These are phyloP conservation scores for Boletus sp. DNA, from an alignment of 768 basidiomycete species.

Conservation along the genomic window DNA sequence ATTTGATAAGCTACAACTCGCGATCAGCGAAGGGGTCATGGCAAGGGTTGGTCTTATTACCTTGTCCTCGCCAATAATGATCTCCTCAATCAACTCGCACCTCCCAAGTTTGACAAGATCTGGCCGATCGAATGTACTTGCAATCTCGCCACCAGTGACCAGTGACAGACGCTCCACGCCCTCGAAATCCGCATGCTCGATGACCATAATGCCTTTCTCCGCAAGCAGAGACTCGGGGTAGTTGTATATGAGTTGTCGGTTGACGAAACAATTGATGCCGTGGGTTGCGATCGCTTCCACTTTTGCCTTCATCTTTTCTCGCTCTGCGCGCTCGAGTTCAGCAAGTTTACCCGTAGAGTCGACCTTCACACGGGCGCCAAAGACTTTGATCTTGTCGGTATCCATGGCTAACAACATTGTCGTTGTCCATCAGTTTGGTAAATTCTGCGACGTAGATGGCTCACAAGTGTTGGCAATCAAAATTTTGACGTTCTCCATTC, in stretches of 20 bases:
- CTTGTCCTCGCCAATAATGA: constrained; percentile 99
- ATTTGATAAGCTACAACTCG: constrained; percentile 85
- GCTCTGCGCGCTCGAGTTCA: constrained; percentile 95
- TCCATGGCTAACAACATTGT: constrained; percentile 76
- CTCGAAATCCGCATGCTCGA: constrained; percentile 99
- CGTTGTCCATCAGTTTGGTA: background rate
- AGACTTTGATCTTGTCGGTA: constrained; percentile 99
- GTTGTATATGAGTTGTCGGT: constrained; percentile 98
- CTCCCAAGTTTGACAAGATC: constrained; percentile 89
- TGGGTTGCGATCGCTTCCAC: constrained; percentile 92
- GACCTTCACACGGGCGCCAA: constrained; percentile 94
- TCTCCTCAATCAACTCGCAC: constrained; percentile 95
- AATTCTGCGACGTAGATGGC: constrained; percentile 24
- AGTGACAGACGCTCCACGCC: constrained; percentile 94
- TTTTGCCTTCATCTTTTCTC: constrained; percentile 99
- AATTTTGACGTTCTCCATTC: constrained; percentile 92
- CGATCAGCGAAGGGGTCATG: background rate
- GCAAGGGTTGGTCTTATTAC: constrained; percentile 37
- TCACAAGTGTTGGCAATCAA: constrained; percentile 96
- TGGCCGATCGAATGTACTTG: constrained; percentile 90
- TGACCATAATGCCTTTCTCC: constrained; percentile 91
- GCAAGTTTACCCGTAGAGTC: constrained; percentile 96
- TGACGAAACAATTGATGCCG: constrained; percentile 96
- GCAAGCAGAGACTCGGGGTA: constrained; percentile 96
- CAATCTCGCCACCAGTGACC: constrained; percentile 97